These are phyloP conservation scores for Phytomonas francai DNA, from an alignment of 208 protist genomes.

Conservation along the genomic window DNA sequence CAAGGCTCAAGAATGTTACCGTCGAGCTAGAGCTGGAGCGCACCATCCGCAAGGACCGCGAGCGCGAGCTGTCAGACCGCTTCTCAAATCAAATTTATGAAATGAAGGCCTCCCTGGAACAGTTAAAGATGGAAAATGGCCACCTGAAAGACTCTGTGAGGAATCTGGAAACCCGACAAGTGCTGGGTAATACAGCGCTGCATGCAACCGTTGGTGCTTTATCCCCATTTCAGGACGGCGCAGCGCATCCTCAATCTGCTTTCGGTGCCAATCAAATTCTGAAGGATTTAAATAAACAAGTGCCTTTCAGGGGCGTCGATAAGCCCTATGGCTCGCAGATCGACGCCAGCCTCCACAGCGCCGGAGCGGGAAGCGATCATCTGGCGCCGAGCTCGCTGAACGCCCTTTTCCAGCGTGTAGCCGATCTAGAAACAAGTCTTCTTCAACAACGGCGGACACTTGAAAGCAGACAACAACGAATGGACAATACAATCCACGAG, in stretches of 20 bases:
- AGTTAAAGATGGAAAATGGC: constrained; percentile 54
- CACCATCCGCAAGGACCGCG: constrained; percentile 39
- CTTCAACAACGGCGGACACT: constrained; percentile 31
- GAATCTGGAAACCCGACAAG: constrained; percentile 35
- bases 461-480: constrained; percentile 40
- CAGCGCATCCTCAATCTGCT: neutral
- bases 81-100: constrained; percentile 36
- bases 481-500: constrained; percentile 29
- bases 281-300: neutral
- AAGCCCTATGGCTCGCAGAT: neutral
- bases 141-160: constrained; percentile 42
- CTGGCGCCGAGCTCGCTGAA: neutral
- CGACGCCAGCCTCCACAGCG: neutral
- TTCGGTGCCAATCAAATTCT: neutral
- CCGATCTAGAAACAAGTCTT: constrained; percentile 36
- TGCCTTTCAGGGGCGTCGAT: constrained; percentile 11
- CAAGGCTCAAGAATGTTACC: constrained; percentile 40
- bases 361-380: neutral
- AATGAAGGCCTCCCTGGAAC: constrained; percentile 37
- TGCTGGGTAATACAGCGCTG: neutral
- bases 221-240: neutral
- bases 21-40: constrained; percentile 72
- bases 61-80: constrained; percentile 38
- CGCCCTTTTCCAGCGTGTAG: constrained; percentile 27
- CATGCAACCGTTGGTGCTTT: neutral